These are phyloP conservation scores for Salvia hispanica DNA, from an alignment of 257 asterid species.

Conservation along the genomic window DNA sequence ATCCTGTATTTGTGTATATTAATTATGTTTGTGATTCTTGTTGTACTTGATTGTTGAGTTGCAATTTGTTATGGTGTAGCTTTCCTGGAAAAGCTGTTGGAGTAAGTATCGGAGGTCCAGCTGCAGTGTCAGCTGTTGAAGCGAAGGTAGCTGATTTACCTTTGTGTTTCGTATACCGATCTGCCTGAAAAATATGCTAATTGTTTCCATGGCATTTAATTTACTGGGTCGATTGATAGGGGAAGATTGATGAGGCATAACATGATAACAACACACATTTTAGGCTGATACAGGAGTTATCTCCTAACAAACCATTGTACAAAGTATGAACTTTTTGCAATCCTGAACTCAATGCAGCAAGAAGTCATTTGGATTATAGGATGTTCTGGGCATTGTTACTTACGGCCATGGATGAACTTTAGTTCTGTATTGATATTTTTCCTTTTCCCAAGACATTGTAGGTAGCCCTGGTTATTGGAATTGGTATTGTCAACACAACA, in stretches of 20 bases:
- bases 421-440: background rate
- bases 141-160: conserved; percentile 42
- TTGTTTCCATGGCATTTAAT: background rate
- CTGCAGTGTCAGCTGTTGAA: conserved; percentile 52
- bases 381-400: background rate
- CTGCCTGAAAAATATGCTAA: background rate
- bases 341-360: background rate
- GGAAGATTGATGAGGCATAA: too few relatives aligned
- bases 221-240: background rate
- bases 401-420: too few relatives aligned
- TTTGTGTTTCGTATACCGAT: background rate
- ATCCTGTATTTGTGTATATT: background rate
- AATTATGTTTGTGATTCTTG: background rate
- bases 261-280: too few relatives aligned
- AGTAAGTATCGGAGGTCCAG: conserved; percentile 61
- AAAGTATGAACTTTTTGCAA: background rate
- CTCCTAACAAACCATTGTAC: too few relatives aligned
- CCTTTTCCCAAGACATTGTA: background rate
- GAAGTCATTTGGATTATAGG: background rate
- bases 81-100: conserved; percentile 94
- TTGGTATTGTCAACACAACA: background rate
- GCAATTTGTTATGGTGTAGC: conserved; percentile 36
- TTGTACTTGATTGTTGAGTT: conserved; percentile 1
- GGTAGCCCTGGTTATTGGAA: background rate
- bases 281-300: too few relatives aligned